phyloP scores from a whole-genome alignment of 495 filamentous ascomycete genomes.

The Xylaria bambusicola region DNA sequence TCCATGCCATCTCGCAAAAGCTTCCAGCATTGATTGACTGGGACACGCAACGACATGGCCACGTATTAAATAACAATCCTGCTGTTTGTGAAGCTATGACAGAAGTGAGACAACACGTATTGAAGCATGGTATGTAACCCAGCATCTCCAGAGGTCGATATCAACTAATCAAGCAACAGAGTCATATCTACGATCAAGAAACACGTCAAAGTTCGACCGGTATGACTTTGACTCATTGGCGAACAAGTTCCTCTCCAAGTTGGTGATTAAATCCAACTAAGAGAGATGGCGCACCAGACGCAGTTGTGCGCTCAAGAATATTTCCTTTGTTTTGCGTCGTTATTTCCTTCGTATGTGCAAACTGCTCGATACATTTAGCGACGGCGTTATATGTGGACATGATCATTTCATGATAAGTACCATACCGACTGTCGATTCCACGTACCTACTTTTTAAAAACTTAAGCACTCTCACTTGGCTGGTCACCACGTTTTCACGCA shows the following conservation, averaged over 20 bases:
- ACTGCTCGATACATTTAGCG: constrained; percentile 39
- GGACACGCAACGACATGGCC: constrained; percentile 85
- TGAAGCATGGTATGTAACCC: constrained; percentile 69
- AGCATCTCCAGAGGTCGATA: background rate
- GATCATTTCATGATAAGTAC: constrained; percentile 35
- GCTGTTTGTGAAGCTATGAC: constrained; percentile 93
- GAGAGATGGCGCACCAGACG: constrained; percentile 1
- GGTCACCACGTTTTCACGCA: constrained; percentile 35
- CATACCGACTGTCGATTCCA: constrained; percentile 28
- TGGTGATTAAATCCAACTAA: constrained; percentile 90
- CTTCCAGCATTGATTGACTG: constrained; percentile 86
- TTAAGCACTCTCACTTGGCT: constrained; percentile 22
- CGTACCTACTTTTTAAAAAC: constrained; percentile 29
- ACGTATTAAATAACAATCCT: constrained; percentile 80
- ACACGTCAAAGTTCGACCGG: constrained; percentile 74
- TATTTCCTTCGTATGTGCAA: constrained; percentile 23
- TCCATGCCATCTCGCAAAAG: constrained; percentile 95
- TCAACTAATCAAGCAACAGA: constrained; percentile 42
- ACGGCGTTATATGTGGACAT: constrained; percentile 35
- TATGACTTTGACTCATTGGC: constrained; percentile 89
- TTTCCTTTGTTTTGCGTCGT: constrained; percentile 29
- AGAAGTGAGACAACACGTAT: constrained; percentile 84
- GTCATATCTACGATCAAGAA: constrained; percentile 56
- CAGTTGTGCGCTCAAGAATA: constrained; percentile 15
- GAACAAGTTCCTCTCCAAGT: constrained; percentile 90